phyloP scores from a whole-genome alignment of 2,329 filamentous ascomycete species.

The Blumeria graminis region DNA sequence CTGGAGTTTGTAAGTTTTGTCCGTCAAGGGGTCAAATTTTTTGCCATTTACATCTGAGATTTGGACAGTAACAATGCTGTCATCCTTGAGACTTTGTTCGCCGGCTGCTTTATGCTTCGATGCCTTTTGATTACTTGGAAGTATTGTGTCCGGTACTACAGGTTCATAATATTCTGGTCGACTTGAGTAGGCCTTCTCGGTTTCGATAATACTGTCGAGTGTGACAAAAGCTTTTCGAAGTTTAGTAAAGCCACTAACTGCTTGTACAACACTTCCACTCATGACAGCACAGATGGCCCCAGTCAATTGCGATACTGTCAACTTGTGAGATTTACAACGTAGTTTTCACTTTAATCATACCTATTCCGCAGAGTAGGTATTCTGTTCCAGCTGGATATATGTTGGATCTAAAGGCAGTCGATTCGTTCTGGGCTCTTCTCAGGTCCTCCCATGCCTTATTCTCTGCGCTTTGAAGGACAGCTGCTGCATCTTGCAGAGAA shows the following conservation, averaged over 20 bases:
- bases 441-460: constrained; percentile 51
- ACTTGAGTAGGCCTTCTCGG: constrained; percentile 35
- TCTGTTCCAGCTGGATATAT: constrained; percentile 70
- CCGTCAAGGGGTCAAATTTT: background rate
- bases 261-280: constrained; percentile 82
- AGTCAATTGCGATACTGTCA: constrained; percentile 54
- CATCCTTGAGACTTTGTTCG: too few species aligned
- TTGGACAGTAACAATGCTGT: background rate
- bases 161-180: constrained; percentile 9
- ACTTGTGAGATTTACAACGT: background rate
- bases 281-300: constrained; percentile 67
- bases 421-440: constrained; percentile 45
- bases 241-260: constrained; percentile 78
- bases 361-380: constrained; percentile 60
- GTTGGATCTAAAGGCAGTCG: constrained; percentile 25
- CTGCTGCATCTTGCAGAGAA: constrained; percentile 61
- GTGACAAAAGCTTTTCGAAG: constrained; percentile 70
- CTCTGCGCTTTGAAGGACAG: constrained; percentile 52
- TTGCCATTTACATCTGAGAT: background rate
- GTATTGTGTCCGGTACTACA: constrained; percentile 2
- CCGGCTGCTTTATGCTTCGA: background rate
- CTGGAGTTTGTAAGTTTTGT: constrained; percentile 5
- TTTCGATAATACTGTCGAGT: constrained; percentile 53
- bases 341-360: constrained; percentile 4
- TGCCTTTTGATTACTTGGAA: background rate